These are phyloP conservation scores for Fabrea salina DNA, from an alignment of 169 alveolate species.

Conservation along the genomic window DNA sequence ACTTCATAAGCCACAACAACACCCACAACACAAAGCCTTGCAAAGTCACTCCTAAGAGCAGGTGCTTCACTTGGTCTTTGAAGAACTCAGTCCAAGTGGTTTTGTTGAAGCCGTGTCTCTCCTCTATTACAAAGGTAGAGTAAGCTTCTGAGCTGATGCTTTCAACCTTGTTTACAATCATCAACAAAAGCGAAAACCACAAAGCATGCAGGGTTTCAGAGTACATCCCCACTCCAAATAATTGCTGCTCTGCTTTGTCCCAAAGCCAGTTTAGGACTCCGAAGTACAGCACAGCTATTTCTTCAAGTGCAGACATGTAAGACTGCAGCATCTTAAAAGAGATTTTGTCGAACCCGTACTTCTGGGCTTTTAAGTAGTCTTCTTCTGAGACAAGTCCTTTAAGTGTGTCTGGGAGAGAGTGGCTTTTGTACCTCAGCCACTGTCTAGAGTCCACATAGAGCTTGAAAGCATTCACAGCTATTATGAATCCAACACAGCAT, in stretches of 20 bases:
- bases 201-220: constrained; percentile 32
- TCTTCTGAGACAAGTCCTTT: constrained; percentile 5
- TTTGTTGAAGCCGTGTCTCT: constrained; percentile 88
- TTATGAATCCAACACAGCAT: not conserved
- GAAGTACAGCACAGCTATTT: not conserved
- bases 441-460: not conserved
- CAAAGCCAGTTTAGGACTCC: not conserved
- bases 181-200: constrained; percentile 38
- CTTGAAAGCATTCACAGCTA: not conserved
- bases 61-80: constrained; percentile 75
- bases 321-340: not conserved
- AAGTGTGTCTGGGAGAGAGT: not conserved
- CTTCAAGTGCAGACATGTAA: not conserved
- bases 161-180: constrained; percentile 44
- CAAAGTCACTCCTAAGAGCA: constrained; percentile 49
- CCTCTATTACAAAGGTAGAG: constrained; percentile 85
- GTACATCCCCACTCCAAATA: not conserved
- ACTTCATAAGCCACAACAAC: constrained; percentile 79
- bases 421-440: not conserved
- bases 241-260: not conserved
- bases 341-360: not conserved
- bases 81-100: constrained; percentile 72
- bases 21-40: constrained; percentile 71
- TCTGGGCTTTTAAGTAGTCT: not conserved
- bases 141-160: constrained; percentile 75